phyloP scores from a whole-genome alignment of 2,329 filamentous ascomycete species.

The Talaromyces rugulosus region DNA sequence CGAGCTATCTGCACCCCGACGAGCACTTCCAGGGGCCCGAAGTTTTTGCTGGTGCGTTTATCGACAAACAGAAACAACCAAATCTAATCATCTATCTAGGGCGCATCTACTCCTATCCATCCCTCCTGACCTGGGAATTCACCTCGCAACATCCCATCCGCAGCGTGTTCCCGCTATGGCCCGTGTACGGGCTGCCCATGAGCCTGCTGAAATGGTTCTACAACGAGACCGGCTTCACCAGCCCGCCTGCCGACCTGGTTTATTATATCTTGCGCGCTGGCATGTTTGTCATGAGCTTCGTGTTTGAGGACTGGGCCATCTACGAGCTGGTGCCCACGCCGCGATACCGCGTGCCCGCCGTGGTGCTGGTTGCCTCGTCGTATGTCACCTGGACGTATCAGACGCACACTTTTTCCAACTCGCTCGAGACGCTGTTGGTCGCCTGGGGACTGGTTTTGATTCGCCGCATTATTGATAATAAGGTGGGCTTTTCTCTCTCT shows the following conservation, averaged over 20 bases:
- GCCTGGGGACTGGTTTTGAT: constrained; percentile 92
- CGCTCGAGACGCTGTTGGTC: constrained; percentile 87
- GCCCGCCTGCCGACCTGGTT: constrained; percentile 71
- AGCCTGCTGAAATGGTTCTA: constrained; percentile 87
- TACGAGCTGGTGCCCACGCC: constrained; percentile 81
- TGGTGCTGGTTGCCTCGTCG: constrained; percentile 85
- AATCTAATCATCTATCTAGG: constrained; percentile 51
- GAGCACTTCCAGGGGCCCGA: constrained; percentile 99
- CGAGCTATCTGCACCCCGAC: constrained; percentile 96
- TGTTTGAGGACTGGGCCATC: constrained; percentile 95
- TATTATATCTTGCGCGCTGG: constrained; percentile 85
- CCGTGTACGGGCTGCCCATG: constrained; percentile 91
- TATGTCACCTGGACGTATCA: constrained; percentile 99
- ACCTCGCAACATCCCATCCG: constrained; percentile 82
- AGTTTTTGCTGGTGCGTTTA: constrained; percentile 79
- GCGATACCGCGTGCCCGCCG: constrained; percentile 65
- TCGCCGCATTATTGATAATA: constrained; percentile 74
- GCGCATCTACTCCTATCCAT: constrained; percentile 87
- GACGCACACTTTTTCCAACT: constrained; percentile 97
- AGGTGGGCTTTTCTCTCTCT: constrained; percentile 57
- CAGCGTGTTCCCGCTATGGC: constrained; percentile 61
- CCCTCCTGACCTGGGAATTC: constrained; percentile 93
- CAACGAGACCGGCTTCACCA: constrained; percentile 74
- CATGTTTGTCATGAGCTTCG: constrained; percentile 95
- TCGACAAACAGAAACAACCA: not conserved